phyloP scores from a whole-genome alignment of 257 asterid species.

The Knoxia roxburghii region DNA sequence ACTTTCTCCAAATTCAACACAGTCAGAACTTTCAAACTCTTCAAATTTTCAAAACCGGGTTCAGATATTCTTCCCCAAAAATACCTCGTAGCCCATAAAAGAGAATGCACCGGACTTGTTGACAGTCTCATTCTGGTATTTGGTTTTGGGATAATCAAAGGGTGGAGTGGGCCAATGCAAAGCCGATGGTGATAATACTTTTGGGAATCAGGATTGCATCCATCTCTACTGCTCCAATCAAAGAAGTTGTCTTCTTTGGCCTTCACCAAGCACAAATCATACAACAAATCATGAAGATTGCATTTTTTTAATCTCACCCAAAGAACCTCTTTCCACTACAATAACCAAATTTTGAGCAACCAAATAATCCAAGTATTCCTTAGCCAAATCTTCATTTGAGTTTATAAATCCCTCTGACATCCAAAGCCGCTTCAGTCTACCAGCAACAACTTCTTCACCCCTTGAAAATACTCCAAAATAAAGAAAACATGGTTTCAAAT shows the following conservation, averaged over 20 bases:
- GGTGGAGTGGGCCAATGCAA: background rate
- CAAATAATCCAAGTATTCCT: too few species aligned
- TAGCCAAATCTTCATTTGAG: too few species aligned
- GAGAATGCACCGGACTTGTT: background rate
- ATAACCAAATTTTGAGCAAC: too few species aligned
- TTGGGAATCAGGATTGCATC: too few species aligned
- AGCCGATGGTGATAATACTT: background rate
- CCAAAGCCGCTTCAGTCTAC: too few species aligned
- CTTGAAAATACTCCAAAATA: background rate
- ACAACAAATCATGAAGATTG: slow-evolving; percentile 4
- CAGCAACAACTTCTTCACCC: background rate
- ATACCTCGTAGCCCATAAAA: background rate
- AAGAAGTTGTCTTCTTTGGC: background rate
- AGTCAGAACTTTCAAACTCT: background rate
- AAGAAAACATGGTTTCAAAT: background rate
- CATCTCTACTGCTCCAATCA: background rate
- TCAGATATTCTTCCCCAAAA: background rate
- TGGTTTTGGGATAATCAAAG: background rate
- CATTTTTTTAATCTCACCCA: background rate
- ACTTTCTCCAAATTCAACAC: slow-evolving; percentile 4
- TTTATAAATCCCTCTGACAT: too few species aligned
- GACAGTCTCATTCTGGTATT: background rate
- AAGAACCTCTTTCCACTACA: slow-evolving; percentile 4
- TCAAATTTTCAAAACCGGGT: background rate
- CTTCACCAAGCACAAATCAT: background rate